Evolutionary conservation across 2,329 filamentous ascomycete species (phyloP).

Genomic region (Pseudogymnoascus verrucosus): DNA sequence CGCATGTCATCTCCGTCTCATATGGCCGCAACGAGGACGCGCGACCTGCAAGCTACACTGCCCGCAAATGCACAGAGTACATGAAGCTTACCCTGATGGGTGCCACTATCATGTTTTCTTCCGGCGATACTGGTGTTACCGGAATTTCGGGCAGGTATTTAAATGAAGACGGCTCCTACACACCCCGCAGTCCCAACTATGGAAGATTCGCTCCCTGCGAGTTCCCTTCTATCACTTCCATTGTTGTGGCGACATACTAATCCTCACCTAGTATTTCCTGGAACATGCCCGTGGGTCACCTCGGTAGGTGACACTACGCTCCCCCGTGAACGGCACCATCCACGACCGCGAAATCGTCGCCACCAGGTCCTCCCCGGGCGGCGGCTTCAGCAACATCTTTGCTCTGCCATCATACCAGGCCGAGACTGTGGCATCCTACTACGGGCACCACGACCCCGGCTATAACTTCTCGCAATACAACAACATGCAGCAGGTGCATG

Average conservation of each 20-base stretch:
- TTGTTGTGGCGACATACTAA: constrained; percentile 10
- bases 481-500: constrained; percentile 22
- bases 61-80: no score
- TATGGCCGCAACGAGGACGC: no score
- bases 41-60: no score
- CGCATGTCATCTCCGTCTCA: no score
- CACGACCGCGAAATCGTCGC: background rate
- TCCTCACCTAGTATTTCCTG: constrained; percentile 49
- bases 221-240: background rate
- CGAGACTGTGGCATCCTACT: constrained; percentile 20
- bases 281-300: constrained; percentile 60
- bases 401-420: constrained; percentile 22
- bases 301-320: constrained; percentile 52
- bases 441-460: constrained; percentile 19
- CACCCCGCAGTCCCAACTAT: constrained; percentile 13
- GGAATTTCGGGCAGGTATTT: no score
- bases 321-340: constrained; percentile 28
- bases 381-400: constrained; percentile 41
- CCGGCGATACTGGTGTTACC: no score
- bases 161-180: constrained; percentile 1
- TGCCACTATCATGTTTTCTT: no score
- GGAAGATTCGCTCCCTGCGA: constrained; percentile 16
- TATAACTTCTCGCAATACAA: constrained; percentile 18
- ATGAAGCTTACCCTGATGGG: no score
- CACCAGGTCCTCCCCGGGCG: constrained; percentile 32